phyloP scores from a whole-genome alignment of 2,329 filamentous ascomycete species.

The Xenoacremonium recifei region DNA sequence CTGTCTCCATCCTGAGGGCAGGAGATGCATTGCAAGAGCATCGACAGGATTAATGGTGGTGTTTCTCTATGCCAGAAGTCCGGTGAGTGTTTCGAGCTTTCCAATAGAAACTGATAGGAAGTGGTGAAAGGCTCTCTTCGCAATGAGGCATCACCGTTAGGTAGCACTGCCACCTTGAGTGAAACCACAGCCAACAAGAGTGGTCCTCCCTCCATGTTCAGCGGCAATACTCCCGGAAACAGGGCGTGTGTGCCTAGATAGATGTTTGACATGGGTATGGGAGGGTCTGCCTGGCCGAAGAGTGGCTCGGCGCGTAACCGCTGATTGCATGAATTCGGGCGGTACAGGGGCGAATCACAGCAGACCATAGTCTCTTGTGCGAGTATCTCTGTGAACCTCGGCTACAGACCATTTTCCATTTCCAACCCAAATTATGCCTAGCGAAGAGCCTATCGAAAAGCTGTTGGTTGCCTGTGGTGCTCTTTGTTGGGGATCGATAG shows the following conservation, averaged over 20 bases:
- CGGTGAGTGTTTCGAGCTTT: no score
- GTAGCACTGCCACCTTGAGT: background rate
- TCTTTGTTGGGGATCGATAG: no score
- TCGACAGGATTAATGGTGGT: background rate
- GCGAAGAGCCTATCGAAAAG: no score
- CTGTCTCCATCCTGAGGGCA: constrained; percentile 14
- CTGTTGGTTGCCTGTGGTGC: no score
- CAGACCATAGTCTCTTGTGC: no score
- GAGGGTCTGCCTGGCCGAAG: background rate
- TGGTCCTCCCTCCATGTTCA: background rate
- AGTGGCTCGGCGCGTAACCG: background rate
- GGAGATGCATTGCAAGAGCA: background rate
- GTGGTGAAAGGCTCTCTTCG: background rate
- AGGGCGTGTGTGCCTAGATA: background rate
- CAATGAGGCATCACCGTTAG: background rate
- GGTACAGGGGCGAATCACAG: background rate
- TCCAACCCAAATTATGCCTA: no score
- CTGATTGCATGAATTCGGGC: background rate
- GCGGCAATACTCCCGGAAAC: background rate
- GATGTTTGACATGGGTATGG: background rate
- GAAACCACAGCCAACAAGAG: background rate
- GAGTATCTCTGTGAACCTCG: no score
- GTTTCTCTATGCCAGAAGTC: no score
- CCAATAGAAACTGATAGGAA: no score
- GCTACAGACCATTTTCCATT: no score